These are phyloP conservation scores for Stephania yunnanensis DNA, from an alignment of 164 flowering plant species.

Conservation along the genomic window DNA sequence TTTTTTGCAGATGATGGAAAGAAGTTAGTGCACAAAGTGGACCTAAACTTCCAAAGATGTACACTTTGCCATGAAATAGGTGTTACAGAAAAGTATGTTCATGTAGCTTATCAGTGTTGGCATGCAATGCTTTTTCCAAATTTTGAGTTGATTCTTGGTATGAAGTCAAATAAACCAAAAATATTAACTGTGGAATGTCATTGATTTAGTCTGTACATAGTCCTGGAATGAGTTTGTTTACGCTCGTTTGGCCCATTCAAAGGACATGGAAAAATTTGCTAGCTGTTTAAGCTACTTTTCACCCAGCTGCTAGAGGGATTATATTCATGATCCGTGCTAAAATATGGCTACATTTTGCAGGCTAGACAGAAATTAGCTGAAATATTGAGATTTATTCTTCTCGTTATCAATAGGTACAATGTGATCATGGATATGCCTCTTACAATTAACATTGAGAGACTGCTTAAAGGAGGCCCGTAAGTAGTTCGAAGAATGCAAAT, in stretches of 20 bases:
- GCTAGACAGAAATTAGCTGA: background rate
- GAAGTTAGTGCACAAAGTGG: conserved; percentile 45
- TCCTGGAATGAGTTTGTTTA: background rate
- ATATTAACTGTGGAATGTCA: background rate
- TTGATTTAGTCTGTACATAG: background rate
- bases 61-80: conserved; percentile 56
- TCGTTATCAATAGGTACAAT: conserved; percentile 39
- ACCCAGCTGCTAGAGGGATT: background rate
- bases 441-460: conserved; percentile 36
- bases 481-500: conserved; percentile 14
- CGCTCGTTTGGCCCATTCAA: too few species aligned
- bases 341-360: too few species aligned
- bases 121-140: too few species aligned
- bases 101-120: background rate
- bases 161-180: background rate
- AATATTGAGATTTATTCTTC: background rate
- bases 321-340: too few species aligned
- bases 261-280: background rate
- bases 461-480: conserved; percentile 52
- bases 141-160: background rate
- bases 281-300: background rate
- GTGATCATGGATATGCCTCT: conserved; percentile 55
- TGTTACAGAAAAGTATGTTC: conserved; percentile 44
- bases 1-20: conserved; percentile 52
- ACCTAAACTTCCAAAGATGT: conserved; percentile 42